Conservation (phyloP, 2,329 filamentous ascomycete genomes). For the Colletotrichum sp. region DNA sequence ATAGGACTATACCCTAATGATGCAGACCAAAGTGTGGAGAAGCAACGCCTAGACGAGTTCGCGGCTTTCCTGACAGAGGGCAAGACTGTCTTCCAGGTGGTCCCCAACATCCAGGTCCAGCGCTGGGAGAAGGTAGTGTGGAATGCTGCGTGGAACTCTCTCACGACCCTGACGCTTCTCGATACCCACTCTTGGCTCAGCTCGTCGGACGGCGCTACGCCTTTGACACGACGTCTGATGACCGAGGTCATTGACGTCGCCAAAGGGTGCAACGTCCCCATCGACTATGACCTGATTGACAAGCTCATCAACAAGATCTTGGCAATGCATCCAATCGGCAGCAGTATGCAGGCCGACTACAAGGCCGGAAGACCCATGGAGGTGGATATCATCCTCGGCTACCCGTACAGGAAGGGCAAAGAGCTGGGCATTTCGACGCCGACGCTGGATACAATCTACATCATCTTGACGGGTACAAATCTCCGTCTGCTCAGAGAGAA, state of each 20-base stretch:
- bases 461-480: conserved; percentile 37
- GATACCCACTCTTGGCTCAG: conserved; percentile 57
- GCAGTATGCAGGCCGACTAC: conserved; percentile 64
- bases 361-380: conserved; percentile 63
- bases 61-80: conserved; percentile 43
- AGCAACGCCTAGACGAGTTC: conserved; percentile 43
- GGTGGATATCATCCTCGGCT: conserved; percentile 67
- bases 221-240: conserved; percentile 55
- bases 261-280: conserved; percentile 52
- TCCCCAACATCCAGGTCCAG: conserved; percentile 59
- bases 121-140: conserved; percentile 67
- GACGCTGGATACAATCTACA: conserved; percentile 47
- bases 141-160: conserved; percentile 67
- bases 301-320: conserved; percentile 53
- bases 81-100: conserved; percentile 49
- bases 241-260: conserved; percentile 62
- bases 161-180: conserved; percentile 60
- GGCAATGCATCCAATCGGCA: conserved; percentile 45
- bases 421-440: conserved; percentile 60
- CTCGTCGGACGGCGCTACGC: conserved; percentile 48
- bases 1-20: conserved; percentile 56
- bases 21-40: conserved; percentile 31
- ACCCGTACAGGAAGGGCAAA: conserved; percentile 60
- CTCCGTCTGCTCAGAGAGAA: conserved; percentile 2
- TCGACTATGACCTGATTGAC: conserved; percentile 51